phyloP scores from a whole-genome alignment of 768 basidiomycete genomes.

The Scleroderma citrinum region DNA sequence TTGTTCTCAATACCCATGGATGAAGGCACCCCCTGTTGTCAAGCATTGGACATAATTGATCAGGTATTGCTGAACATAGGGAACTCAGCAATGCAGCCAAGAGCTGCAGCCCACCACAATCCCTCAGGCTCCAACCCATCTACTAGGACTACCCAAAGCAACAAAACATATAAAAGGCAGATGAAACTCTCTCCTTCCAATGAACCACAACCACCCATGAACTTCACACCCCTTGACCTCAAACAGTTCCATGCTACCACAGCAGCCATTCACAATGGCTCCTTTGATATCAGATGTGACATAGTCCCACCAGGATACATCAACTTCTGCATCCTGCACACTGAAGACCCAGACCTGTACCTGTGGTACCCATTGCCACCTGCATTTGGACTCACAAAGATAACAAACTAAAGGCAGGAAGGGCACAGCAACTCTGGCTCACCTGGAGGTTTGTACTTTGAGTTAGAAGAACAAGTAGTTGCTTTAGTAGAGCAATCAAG shows the following conservation, averaged over 20 bases:
- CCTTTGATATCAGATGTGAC: not conserved
- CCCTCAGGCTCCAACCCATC: not conserved
- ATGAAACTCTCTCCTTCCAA: not conserved
- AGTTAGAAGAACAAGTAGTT: too few relatives aligned
- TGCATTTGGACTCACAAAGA: not conserved
- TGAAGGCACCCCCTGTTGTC: not conserved
- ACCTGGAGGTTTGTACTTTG: too few relatives aligned
- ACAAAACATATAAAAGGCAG: not conserved
- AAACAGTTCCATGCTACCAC: not conserved
- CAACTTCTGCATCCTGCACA: not conserved
- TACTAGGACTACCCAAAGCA: not conserved
- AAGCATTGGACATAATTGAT: not conserved
- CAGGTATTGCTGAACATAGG: not conserved
- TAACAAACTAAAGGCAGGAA: too few relatives aligned
- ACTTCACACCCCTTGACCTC: not conserved
- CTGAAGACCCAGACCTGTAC: not conserved
- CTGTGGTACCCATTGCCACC: not conserved
- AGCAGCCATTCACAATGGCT: not conserved
- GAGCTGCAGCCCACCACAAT: not conserved
- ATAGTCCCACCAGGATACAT: not conserved
- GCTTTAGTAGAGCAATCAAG: too few relatives aligned
- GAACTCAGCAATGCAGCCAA: not conserved
- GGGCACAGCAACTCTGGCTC: too few relatives aligned
- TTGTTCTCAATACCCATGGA: not conserved
- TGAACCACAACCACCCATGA: not conserved